Conservation (phyloP, 1,284 basidiomycete genomes). For the Cryptococcus maquisensis region DNA sequence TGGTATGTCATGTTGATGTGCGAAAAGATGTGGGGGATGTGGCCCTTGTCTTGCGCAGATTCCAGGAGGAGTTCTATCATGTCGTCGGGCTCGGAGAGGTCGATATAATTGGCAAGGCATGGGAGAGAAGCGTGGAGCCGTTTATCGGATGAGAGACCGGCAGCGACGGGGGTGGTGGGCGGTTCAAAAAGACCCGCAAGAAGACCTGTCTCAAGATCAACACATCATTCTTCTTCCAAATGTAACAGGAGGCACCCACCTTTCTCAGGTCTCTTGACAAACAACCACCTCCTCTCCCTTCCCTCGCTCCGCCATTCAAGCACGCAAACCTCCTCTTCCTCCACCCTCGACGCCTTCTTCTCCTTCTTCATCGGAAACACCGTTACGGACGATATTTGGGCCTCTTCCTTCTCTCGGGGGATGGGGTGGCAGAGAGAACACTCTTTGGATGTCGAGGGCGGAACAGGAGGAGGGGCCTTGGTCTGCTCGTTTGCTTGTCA, state of each 20-base stretch:
- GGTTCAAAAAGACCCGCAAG: constrained; percentile 68
- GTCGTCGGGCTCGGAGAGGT: background rate
- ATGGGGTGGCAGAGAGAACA: constrained; percentile 70
- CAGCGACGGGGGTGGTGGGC: constrained; percentile 31
- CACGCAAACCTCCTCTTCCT: constrained; percentile 78
- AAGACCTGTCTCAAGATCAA: constrained; percentile 58
- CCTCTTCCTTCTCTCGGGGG: constrained; percentile 34
- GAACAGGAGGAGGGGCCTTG: constrained; percentile 51
- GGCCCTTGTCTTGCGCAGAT: constrained; percentile 46
- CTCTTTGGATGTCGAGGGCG: constrained; percentile 18
- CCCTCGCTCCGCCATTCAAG: constrained; percentile 64
- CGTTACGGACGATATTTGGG: constrained; percentile 53
- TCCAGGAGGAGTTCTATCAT: background rate
- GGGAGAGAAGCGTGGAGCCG: constrained; percentile 10
- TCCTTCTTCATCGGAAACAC: constrained; percentile 82
- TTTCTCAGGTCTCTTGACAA: constrained; percentile 73
- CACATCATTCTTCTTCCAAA: background rate
- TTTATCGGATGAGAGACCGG: background rate
- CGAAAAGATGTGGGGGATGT: constrained; percentile 78
- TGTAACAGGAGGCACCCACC: constrained; percentile 53
- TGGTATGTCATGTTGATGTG: constrained; percentile 89
- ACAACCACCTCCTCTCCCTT: constrained; percentile 57
- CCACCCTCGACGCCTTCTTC: constrained; percentile 77
- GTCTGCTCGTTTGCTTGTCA: constrained; percentile 18
- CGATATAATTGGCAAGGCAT: constrained; percentile 4